Evolutionary conservation across 2,329 filamentous ascomycete species (phyloP).

Genomic region (Simplicillium sp.): DNA sequence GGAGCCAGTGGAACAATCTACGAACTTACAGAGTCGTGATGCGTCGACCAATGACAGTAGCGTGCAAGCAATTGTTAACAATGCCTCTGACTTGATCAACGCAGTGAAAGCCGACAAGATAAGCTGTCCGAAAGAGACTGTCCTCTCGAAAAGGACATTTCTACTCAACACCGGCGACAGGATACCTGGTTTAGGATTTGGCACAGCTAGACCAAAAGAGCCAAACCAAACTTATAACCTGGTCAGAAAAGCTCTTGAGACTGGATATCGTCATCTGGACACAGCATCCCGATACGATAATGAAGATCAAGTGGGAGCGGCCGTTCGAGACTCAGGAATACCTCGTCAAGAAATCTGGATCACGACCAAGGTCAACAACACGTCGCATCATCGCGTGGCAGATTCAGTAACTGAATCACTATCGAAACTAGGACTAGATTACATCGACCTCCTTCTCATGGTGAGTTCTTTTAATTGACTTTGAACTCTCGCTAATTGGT

Average conservation of each 20-base stretch:
- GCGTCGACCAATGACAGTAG: too few relatives aligned
- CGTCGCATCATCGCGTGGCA: constrained; percentile 3
- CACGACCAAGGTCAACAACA: constrained; percentile 5
- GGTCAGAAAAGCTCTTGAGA: not conserved
- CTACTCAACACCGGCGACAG: constrained; percentile 1
- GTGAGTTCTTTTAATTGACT: not conserved
- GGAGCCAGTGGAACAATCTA: too few relatives aligned
- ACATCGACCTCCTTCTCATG: constrained; percentile 5
- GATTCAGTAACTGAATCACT: constrained; percentile 3
- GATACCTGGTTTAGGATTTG: constrained; percentile 3
- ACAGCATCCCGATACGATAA: constrained; percentile 4
- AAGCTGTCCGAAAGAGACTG: too few relatives aligned
- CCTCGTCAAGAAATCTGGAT: constrained; percentile 1
- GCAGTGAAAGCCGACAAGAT: too few relatives aligned
- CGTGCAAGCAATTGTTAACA: too few relatives aligned
- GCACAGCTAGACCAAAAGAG: constrained; percentile 1
- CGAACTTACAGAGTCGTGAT: too few relatives aligned
- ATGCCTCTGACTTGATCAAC: too few relatives aligned
- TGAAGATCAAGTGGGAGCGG: constrained; percentile 3
- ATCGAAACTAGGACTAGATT: not conserved
- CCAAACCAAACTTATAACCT: not conserved
- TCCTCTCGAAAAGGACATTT: not conserved
- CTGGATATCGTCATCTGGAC: constrained; percentile 3
- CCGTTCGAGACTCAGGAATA: constrained; percentile 3
- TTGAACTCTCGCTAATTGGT: not conserved